Base-by-base conservation (phyloP, 2,329 filamentous ascomycete species). In the Aspergillus unguis region DNA sequence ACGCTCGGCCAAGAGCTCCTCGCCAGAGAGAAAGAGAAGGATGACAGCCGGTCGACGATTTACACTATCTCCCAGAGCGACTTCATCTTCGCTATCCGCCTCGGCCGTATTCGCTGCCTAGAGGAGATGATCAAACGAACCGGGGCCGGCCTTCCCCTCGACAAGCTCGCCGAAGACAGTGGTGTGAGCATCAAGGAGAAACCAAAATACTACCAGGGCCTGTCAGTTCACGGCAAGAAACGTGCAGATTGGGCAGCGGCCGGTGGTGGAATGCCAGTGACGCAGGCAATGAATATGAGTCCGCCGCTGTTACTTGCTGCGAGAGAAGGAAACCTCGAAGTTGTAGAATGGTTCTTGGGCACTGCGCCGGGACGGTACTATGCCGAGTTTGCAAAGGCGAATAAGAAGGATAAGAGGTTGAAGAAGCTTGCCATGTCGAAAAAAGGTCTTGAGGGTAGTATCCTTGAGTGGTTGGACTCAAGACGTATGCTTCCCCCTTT, bases 141-240 rank as follows among this genome's bases (percentile, higher is more conserved):
- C 5, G 88, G 87, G 1, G 83, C 82, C 3, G 87, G 87, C 1
- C 80, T 92, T 54, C 86, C 87, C 0, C 71, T 92, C 0, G 81
- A 87, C 44, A 74, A 82, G 17, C 71, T 94, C 5, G 80, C 88
- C 40, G 81, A 85, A 69, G 81, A 80, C 52, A 85, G 79, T 51
- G 87, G 87, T 2, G 70, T 86, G 1, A 79, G 86, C 61, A 67
- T 85, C 44, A 77, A 82, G 48, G 75, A 82, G 58, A 88, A 86
- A 66, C 83, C 88, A 1, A 80, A 80, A 17, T 88, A 83, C 67
- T 95, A 95, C 64, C 86, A 88, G 68, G 90, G 90, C 0, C 70
- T 92, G 29, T 85, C 83, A 1, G 85, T 95, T 1, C 85, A 87
- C 58, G 88, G 89, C 2, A 84, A 83, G 68, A 92, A 92, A 69